Percentiles rank a stretch among this genome's conserved stretches.
Evolutionary conservation across 1,284 basidiomycete genomes (phyloP).

Genomic region (Rhodotorula sp.): DNA sequence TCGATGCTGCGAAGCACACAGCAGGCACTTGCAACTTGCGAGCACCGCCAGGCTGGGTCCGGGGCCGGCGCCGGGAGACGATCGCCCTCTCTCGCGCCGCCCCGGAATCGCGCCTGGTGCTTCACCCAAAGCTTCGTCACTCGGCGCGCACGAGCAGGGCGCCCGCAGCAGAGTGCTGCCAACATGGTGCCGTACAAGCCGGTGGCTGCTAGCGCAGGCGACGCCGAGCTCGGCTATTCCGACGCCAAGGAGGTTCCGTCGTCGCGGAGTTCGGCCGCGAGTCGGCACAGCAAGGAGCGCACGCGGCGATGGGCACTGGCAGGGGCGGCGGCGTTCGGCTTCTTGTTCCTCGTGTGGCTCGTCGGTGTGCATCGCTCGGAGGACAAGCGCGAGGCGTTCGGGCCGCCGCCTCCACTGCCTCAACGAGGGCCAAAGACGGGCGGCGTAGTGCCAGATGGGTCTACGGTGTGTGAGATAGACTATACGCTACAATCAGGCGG

Average conservation of each 20-base stretch:
- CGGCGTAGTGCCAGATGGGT: not conserved
- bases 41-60: too few species aligned
- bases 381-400: conserved; percentile 1
- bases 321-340: not conserved
- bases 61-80: too few species aligned
- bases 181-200: not conserved
- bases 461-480: not conserved
- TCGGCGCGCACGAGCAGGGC: too few species aligned
- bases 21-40: too few species aligned
- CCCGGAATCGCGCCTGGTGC: not conserved
- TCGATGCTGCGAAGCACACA: too few species aligned
- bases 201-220: not conserved
- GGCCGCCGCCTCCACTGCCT: not conserved
- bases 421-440: not conserved
- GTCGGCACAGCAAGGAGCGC: not conserved
- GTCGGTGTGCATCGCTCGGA: not conserved
- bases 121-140: not conserved
- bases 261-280: not conserved
- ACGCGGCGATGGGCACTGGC: not conserved
- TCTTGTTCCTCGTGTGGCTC: not conserved
- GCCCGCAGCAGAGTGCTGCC: not conserved
- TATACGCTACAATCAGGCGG: not conserved
- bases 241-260: not conserved
- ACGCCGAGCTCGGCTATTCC: not conserved
- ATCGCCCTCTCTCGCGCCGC: too few species aligned